Evolutionary conservation across 2,329 filamentous ascomycete genomes (phyloP).

Genomic region (Trichoderma endophyticum): DNA sequence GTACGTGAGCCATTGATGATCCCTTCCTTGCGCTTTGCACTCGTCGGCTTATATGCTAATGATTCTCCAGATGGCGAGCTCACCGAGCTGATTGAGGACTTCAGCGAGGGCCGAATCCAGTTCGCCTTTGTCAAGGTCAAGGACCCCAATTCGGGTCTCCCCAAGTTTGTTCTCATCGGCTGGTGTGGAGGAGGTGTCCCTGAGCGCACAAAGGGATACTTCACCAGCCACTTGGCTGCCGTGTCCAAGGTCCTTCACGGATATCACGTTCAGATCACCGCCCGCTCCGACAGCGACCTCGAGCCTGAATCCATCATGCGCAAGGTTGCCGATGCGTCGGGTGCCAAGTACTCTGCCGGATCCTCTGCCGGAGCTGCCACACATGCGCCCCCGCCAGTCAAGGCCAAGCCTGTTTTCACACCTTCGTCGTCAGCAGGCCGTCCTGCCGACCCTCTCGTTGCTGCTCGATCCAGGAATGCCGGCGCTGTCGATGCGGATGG

Average conservation of each 20-base stretch:
- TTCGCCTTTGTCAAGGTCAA: slow-evolving; percentile 97
- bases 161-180: slow-evolving; percentile 89
- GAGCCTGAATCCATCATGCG: slow-evolving; percentile 84
- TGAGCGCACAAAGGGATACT: slow-evolving; percentile 98
- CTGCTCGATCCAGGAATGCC: slow-evolving; percentile 59
- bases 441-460: slow-evolving; percentile 64
- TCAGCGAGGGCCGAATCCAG: slow-evolving; percentile 93
- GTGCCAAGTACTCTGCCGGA: slow-evolving; percentile 83
- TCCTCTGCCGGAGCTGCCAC: slow-evolving; percentile 52
- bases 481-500: slow-evolving; percentile 74
- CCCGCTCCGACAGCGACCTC: slow-evolving; percentile 84
- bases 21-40: not conserved
- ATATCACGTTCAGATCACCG: slow-evolving; percentile 96
- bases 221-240: slow-evolving; percentile 86
- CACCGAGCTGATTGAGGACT: slow-evolving; percentile 85
- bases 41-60: slow-evolving; percentile 21
- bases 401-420: slow-evolving; percentile 89
- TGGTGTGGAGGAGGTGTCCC: slow-evolving; percentile 98
- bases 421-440: slow-evolving; percentile 58
- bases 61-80: slow-evolving; percentile 75
- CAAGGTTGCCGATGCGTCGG: slow-evolving; percentile 92
- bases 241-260: slow-evolving; percentile 92
- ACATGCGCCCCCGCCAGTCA: slow-evolving; percentile 63
- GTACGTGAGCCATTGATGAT: slow-evolving; percentile 43
- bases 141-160: slow-evolving; percentile 83